These are phyloP conservation scores for Lactarius indigo DNA, from an alignment of 768 basidiomycete genomes.

Conservation along the genomic window DNA sequence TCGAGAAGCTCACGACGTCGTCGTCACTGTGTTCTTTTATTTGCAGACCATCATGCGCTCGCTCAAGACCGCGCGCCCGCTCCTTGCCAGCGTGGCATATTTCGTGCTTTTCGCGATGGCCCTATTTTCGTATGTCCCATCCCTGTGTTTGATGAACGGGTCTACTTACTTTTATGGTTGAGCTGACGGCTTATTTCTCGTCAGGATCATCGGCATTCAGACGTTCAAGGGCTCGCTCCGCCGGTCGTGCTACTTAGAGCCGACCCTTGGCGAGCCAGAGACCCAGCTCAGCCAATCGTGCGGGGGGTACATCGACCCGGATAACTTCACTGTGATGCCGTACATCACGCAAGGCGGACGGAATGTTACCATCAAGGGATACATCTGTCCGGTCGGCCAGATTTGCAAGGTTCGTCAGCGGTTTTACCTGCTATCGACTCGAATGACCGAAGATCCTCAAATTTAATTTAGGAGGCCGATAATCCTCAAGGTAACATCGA, in stretches of 20 bases:
- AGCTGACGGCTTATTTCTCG: background rate
- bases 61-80: constrained; percentile 82
- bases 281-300: constrained; percentile 58
- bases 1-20: background rate
- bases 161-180: background rate
- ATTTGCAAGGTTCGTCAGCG: constrained; percentile 58
- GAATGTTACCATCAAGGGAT: constrained; percentile 61
- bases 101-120: constrained; percentile 89
- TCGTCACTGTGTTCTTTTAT: background rate
- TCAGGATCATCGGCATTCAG: constrained; percentile 89
- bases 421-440: background rate
- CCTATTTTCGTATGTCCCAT: constrained; percentile 72
- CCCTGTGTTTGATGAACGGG: background rate
- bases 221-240: constrained; percentile 84
- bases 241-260: constrained; percentile 54
- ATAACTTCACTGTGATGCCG: constrained; percentile 43
- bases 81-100: constrained; percentile 86
- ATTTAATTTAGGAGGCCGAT: constrained; percentile 44
- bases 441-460: background rate
- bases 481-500: constrained; percentile 67
- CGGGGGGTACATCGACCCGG: constrained; percentile 74
- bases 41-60: constrained; percentile 82
- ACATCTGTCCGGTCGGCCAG: constrained; percentile 85
- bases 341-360: constrained; percentile 42
- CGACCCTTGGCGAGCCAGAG: constrained; percentile 51